Conservation (phyloP, 805 yeast species). For the Grigorovia jiainica region DNA sequence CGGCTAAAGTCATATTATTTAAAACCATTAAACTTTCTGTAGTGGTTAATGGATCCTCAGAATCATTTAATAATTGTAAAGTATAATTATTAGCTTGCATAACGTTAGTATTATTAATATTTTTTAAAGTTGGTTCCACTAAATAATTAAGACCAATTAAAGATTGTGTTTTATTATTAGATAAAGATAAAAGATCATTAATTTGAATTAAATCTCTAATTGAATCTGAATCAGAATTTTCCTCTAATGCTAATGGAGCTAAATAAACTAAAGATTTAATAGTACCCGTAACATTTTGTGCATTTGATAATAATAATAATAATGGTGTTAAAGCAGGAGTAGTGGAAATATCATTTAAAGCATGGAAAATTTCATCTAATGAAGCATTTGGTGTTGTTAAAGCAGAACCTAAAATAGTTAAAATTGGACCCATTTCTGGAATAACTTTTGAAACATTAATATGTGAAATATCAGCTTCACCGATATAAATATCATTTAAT, state of each 20-base stretch:
- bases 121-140: conserved; percentile 7
- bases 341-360: conserved; percentile 18
- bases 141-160: conserved; percentile 15
- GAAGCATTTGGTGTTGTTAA: conserved; percentile 21
- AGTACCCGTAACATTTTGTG: conserved; percentile 19
- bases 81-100: conserved; percentile 11
- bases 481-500: conserved; percentile 22
- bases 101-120: conserved; percentile 1
- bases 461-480: conserved; percentile 26
- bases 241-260: conserved; percentile 23
- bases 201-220: conserved; percentile 13
- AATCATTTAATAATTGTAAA: conserved; percentile 15
- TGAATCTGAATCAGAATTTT: conserved; percentile 9
- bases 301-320: conserved; percentile 19
- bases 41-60: conserved; percentile 16
- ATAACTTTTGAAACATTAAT: conserved; percentile 28
- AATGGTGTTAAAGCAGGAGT: conserved; percentile 26
- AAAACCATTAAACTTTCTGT: conserved; percentile 17
- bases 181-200: conserved; percentile 8
- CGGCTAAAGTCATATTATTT: conserved; percentile 17
- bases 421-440: conserved; percentile 24
- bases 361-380: conserved; percentile 16
- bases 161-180: conserved; percentile 5
- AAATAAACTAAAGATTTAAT: conserved; percentile 16
- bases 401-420: conserved; percentile 24